Conservation (phyloP, 176 grass and related monocot genomes). For the Neostapfia colusana region DNA sequence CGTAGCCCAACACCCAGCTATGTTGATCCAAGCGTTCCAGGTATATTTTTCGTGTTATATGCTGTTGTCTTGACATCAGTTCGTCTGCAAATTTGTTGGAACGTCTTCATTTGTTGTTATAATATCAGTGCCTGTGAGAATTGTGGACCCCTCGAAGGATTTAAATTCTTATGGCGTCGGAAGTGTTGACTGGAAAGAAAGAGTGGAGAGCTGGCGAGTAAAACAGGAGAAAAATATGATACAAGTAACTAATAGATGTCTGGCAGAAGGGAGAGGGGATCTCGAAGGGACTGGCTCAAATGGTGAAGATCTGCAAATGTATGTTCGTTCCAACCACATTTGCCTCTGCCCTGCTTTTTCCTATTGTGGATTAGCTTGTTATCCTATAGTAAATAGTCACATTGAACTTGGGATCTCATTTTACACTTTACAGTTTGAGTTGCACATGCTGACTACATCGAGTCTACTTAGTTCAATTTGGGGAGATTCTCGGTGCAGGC, state of each 20-base stretch:
- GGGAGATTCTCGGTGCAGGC: background rate
- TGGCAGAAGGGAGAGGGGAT: constrained; percentile 66
- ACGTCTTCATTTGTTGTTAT: constrained; percentile 35
- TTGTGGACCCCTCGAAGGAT: constrained; percentile 58
- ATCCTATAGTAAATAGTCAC: background rate
- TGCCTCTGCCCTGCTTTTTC: background rate
- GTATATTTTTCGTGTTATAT: constrained; percentile 33
- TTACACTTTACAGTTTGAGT: constrained; percentile 18
- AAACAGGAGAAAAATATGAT: constrained; percentile 78
- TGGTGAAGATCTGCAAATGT: constrained; percentile 91
- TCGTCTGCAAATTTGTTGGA: background rate
- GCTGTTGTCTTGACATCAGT: background rate
- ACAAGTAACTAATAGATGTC: constrained; percentile 62
- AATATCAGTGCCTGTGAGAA: constrained; percentile 75
- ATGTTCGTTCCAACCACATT: background rate
- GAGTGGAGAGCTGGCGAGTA: constrained; percentile 78
- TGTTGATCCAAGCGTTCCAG: constrained; percentile 78
- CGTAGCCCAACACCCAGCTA: constrained; percentile 70
- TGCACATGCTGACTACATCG: background rate
- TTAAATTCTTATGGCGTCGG: constrained; percentile 56
- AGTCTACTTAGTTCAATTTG: background rate
- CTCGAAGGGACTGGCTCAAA: constrained; percentile 86
- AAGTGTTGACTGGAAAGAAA: constrained; percentile 83
- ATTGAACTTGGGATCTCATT: background rate
- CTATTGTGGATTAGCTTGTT: constrained; percentile 4